A percentile compares a stretch with the other conserved stretches of the same genome.
Evolutionary conservation across 441 rosid species (phyloP).

Genomic region (Euphorbia celastroides): DNA sequence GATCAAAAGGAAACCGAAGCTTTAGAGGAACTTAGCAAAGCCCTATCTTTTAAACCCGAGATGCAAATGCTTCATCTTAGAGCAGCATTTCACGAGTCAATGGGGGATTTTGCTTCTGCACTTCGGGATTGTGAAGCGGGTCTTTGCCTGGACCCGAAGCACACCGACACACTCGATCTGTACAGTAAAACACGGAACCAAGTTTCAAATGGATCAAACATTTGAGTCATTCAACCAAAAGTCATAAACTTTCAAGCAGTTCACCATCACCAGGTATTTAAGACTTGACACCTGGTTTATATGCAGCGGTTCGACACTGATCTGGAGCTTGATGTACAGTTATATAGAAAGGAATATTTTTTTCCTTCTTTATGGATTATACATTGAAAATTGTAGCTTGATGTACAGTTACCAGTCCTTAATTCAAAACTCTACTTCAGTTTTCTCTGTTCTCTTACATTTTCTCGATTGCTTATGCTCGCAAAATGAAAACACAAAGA

Average conservation of each 20-base stretch:
- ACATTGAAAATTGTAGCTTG: too few relatives aligned
- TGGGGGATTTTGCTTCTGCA: conserved; percentile 46
- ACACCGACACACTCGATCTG: conserved; percentile 63
- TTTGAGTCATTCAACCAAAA: conserved; percentile 16
- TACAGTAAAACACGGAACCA: conserved; percentile 46
- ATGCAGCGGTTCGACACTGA: too few relatives aligned
- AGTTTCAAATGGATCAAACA: conserved; percentile 27
- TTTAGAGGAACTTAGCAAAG: conserved; percentile 69
- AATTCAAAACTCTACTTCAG: too few relatives aligned
- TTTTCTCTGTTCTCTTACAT: too few relatives aligned
- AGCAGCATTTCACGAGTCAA: conserved; percentile 88
- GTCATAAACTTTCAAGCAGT: neutral
- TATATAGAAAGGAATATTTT: neutral
- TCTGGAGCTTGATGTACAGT: neutral
- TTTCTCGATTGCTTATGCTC: too few relatives aligned
- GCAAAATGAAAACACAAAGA: neutral
- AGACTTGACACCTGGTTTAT: conserved; percentile 25
- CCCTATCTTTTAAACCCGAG: conserved; percentile 74
- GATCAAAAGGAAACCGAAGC: conserved; percentile 90
- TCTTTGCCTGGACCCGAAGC: conserved; percentile 74
- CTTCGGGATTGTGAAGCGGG: conserved; percentile 89
- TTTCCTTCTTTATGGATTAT: neutral
- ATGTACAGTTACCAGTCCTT: too few relatives aligned
- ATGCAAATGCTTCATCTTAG: conserved; percentile 84
- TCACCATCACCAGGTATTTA: neutral